Conservation (phyloP, 2,329 filamentous ascomycete species). For the Ceratocystis ficicola region DNA sequence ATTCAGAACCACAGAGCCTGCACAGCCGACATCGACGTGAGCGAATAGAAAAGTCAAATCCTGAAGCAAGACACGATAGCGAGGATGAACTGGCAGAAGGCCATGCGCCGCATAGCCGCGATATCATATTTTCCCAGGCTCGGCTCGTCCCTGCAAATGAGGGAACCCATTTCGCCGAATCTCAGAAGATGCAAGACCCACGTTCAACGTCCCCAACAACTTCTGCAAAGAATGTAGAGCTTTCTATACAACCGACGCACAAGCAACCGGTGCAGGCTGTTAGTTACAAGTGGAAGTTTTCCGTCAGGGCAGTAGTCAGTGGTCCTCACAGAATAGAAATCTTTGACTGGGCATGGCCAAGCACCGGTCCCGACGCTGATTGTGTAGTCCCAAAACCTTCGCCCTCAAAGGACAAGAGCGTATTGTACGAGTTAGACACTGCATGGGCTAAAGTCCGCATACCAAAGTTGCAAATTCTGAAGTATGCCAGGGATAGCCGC, state of each 20-base stretch:
- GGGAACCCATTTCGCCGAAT: not conserved
- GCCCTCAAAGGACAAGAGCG: not conserved
- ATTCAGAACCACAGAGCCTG: not conserved
- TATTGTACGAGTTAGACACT: not conserved
- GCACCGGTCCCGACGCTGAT: not conserved
- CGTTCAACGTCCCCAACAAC: not conserved
- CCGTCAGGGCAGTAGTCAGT: conserved; percentile 16
- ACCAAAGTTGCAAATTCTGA: not conserved
- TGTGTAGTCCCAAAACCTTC: conserved; percentile 1
- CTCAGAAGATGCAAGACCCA: not conserved
- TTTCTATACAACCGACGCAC: not conserved
- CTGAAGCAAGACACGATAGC: not conserved
- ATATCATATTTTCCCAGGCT: not conserved
- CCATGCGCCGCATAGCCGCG: not conserved
- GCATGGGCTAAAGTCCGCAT: conserved; percentile 5
- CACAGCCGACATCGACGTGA: not conserved
- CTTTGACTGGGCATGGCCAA: conserved; percentile 15
- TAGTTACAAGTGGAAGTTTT: not conserved
- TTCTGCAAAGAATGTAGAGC: not conserved
- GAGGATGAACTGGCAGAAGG: conserved; percentile 16
- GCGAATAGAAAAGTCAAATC: conserved; percentile 2
- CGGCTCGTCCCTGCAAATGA: not conserved
- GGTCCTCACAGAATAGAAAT: conserved; percentile 11
- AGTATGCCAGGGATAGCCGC: not conserved
- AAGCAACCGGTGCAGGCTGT: not conserved